These are phyloP conservation scores for Handroanthus guayacan DNA, from an alignment of 257 asterid genomes.

Conservation along the genomic window DNA sequence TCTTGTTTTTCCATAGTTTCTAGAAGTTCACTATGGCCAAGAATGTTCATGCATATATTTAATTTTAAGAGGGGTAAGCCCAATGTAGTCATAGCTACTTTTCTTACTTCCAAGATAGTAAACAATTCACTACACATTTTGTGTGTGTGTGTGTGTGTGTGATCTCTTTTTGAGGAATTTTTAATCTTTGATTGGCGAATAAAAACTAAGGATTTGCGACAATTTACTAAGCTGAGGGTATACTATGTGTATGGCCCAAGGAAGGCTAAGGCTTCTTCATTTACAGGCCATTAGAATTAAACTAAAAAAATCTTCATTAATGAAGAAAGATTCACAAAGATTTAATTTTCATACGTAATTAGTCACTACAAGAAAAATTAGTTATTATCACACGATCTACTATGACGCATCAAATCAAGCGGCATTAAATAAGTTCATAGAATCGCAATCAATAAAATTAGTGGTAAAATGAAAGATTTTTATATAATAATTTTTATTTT, in stretches of 20 bases:
- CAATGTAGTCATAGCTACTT: slow-evolving; percentile 49
- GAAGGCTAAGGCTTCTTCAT: not conserved
- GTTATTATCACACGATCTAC: no score
- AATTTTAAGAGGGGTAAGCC: slow-evolving; percentile 24
- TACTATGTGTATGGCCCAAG: not conserved
- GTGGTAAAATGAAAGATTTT: no score
- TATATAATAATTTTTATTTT: no score
- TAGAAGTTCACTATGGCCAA: slow-evolving; percentile 47
- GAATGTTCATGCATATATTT: slow-evolving; percentile 46
- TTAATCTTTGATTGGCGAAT: not conserved
- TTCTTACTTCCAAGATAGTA: slow-evolving; percentile 46
- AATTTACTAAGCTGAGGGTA: not conserved
- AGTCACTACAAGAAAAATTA: no score
- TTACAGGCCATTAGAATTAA: no score
- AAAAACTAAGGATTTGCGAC: not conserved
- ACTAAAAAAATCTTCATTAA: no score
- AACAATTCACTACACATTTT: slow-evolving; percentile 5
- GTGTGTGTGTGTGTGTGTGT: slow-evolving; percentile 4
- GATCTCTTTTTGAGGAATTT: slow-evolving; percentile 20
- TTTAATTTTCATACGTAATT: no score
- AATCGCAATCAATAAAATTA: no score
- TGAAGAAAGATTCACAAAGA: no score
- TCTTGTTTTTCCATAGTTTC: not conserved
- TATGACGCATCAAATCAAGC: no score
- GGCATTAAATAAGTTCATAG: no score